phyloP scores from a whole-genome alignment of 2,329 filamentous ascomycete genomes.

The Aspergillus pseudoterreus region DNA sequence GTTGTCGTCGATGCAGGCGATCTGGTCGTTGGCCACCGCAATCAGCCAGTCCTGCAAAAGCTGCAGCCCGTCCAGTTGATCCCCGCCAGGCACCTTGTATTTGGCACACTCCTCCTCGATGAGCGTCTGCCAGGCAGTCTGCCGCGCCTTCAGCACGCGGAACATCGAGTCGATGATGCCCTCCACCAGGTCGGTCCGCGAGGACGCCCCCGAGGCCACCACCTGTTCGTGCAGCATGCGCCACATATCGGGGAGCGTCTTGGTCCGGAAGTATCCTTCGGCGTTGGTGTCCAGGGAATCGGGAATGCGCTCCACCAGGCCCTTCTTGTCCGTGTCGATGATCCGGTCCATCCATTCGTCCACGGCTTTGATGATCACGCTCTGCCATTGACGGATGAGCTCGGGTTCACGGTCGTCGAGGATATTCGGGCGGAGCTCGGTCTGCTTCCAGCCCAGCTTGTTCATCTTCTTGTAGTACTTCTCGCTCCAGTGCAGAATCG shows the following conservation, averaged over 20 bases:
- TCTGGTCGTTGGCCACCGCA: conserved; percentile 96
- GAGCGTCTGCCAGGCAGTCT: conserved; percentile 81
- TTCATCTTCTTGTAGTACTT: conserved; percentile 96
- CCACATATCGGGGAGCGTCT: conserved; percentile 92
- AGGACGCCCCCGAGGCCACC: conserved; percentile 75
- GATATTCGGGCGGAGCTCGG: conserved; percentile 78
- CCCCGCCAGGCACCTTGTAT: conserved; percentile 56
- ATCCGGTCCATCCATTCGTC: conserved; percentile 98
- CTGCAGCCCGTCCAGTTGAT: conserved; percentile 66
- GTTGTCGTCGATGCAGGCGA: conserved; percentile 92
- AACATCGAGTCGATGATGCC: conserved; percentile 97
- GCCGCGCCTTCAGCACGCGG: conserved; percentile 73
- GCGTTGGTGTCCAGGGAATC: conserved; percentile 83
- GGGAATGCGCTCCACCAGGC: conserved; percentile 72
- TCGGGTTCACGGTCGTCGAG: conserved; percentile 88
- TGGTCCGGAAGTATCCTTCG: conserved; percentile 87
- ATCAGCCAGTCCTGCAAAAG: conserved; percentile 83
- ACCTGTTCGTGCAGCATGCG: conserved; percentile 95
- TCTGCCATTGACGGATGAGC: conserved; percentile 87
- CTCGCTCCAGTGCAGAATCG: conserved; percentile 91
- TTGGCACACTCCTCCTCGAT: conserved; percentile 78
- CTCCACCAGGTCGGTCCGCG: conserved; percentile 85
- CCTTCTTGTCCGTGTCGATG: conserved; percentile 73
- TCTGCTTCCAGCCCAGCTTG: conserved; percentile 74
- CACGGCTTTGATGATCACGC: conserved; percentile 90